These are phyloP conservation scores for Mortierella hygrophila DNA, from an alignment of 192 early-diverging fungal genomes.

Conservation along the genomic window DNA sequence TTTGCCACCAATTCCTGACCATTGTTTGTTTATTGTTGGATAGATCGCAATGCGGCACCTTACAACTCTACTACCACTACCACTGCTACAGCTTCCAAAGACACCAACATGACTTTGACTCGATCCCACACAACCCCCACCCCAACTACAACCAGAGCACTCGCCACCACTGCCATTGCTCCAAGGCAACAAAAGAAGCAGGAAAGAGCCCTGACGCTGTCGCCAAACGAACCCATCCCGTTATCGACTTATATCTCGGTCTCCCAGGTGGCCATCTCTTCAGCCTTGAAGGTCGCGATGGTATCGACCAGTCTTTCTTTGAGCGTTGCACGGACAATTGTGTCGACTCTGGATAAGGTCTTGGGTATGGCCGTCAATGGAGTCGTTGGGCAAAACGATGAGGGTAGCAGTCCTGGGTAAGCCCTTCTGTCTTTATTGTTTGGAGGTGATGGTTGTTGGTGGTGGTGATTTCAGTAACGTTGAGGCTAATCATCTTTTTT, in stretches of 20 bases:
- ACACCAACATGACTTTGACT: background rate
- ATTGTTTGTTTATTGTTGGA: background rate
- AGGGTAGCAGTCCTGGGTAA: constrained; percentile 23
- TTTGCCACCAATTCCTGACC: background rate
- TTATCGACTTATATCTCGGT: constrained; percentile 41
- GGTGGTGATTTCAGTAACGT: background rate
- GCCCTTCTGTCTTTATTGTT: background rate
- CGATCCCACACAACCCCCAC: background rate
- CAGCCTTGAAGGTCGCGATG: constrained; percentile 50
- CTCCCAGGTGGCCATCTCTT: constrained; percentile 43
- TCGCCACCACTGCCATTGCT: background rate
- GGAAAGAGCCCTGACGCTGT: constrained; percentile 1
- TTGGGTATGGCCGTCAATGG: constrained; percentile 28
- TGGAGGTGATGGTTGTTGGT: background rate
- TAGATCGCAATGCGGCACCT: background rate
- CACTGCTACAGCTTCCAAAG: background rate
- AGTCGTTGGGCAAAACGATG: constrained; percentile 27
- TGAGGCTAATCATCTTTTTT: background rate
- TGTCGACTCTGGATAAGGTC: constrained; percentile 38
- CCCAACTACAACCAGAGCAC: background rate
- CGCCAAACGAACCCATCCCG: constrained; percentile 27
- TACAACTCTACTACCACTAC: background rate
- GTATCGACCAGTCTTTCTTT: constrained; percentile 46
- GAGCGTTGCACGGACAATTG: constrained; percentile 41
- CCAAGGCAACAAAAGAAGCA: background rate